phyloP scores from a whole-genome alignment of 2,329 filamentous ascomycete genomes.

The Cyphellophora attinorum region DNA sequence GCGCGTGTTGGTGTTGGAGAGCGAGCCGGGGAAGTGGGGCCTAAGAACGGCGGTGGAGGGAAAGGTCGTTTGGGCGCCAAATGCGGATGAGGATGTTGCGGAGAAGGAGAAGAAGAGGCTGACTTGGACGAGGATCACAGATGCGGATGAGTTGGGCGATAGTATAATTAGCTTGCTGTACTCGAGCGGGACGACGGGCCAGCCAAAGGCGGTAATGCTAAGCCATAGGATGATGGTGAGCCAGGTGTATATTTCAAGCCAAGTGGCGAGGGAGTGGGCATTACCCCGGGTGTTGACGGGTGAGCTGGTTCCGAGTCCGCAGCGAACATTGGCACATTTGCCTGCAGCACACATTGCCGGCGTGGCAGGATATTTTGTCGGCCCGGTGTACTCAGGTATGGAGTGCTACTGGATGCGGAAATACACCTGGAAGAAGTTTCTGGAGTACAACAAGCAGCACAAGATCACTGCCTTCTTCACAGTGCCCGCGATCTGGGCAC shows the following conservation, averaged over 20 bases:
- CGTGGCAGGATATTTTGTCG: conserved; percentile 37
- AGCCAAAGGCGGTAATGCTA: conserved; percentile 50
- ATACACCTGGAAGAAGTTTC: conserved; percentile 49
- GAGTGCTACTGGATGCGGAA: conserved; percentile 53
- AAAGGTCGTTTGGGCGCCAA: no score
- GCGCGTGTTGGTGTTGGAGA: conserved; percentile 34
- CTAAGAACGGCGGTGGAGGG: neutral
- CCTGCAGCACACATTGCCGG: conserved; percentile 40
- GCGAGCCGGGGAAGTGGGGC: conserved; percentile 34
- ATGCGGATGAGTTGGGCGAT: conserved; percentile 24
- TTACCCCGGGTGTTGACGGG: neutral
- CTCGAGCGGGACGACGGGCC: conserved; percentile 50
- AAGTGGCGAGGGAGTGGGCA: conserved; percentile 2
- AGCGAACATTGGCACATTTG: conserved; percentile 35
- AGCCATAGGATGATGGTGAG: conserved; percentile 37
- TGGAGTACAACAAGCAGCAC: conserved; percentile 41
- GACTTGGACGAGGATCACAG: conserved; percentile 37
- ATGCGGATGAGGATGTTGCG: conserved; percentile 23
- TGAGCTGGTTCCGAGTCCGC: conserved; percentile 20
- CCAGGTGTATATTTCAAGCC: conserved; percentile 22
- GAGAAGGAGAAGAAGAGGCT: conserved; percentile 22
- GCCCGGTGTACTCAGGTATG: conserved; percentile 36
- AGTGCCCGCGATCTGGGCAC: conserved; percentile 52
- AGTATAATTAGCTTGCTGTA: conserved; percentile 42
- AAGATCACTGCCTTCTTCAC: conserved; percentile 45